Evolutionary conservation across 495 filamentous ascomycete species (phyloP).

Genomic region (Cudoniella acicularis): DNA sequence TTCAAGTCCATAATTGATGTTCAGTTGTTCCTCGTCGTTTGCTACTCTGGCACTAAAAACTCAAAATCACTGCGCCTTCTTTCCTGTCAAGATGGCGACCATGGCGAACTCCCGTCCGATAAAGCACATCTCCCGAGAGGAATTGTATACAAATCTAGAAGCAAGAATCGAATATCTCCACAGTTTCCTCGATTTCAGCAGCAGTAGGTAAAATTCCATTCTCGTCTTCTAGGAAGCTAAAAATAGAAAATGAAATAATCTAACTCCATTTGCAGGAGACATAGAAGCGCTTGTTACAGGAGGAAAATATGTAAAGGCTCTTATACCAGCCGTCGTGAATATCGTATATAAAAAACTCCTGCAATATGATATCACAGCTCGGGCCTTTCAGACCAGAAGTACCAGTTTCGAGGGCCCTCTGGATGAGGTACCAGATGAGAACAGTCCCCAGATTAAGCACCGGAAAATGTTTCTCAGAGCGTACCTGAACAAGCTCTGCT

Average conservation of each 20-base stretch:
- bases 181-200: conserved; percentile 67
- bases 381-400: conserved; percentile 61
- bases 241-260: not conserved
- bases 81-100: not conserved
- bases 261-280: conserved; percentile 48
- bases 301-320: conserved; percentile 66
- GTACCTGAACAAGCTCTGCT: conserved; percentile 66
- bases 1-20: not conserved
- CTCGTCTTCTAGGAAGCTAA: not conserved
- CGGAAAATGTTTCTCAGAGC: conserved; percentile 73
- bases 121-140: conserved; percentile 64
- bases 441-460: conserved; percentile 66
- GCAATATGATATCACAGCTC: conserved; percentile 71
- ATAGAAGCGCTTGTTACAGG: conserved; percentile 63
- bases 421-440: conserved; percentile 56
- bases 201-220: conserved; percentile 41
- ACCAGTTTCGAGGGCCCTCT: conserved; percentile 60
- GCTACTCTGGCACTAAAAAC: not conserved
- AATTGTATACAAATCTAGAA: conserved; percentile 64
- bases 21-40: not conserved
- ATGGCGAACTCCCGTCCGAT: conserved; percentile 29
- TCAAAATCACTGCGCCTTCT: not conserved
- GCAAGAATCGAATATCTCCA: conserved; percentile 67
- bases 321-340: conserved; percentile 69
- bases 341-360: conserved; percentile 77